Evolutionary conservation across 176 grass and related monocot genomes (phyloP).

Genomic region (Chloris gayana): DNA sequence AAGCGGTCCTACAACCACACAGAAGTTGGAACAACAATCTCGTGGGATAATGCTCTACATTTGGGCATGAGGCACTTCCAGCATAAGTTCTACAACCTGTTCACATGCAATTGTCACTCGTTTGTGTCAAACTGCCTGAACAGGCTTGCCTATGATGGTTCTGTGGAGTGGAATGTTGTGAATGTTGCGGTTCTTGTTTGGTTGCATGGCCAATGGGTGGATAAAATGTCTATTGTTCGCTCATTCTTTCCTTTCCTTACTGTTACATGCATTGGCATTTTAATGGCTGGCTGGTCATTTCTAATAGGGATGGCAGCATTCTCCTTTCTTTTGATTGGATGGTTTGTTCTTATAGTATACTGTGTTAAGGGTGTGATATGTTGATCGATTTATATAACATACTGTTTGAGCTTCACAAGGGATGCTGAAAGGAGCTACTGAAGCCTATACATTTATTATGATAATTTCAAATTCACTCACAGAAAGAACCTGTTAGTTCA

Average conservation of each 20-base stretch:
- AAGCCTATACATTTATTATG: conserved; percentile 2
- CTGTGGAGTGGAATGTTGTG: conserved; percentile 65
- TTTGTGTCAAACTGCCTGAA: conserved; percentile 85
- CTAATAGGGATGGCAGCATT: conserved; percentile 81
- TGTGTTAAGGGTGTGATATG: conserved; percentile 64
- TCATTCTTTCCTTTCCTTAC: conserved; percentile 66
- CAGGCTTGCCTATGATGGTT: conserved; percentile 58
- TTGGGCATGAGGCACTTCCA: conserved; percentile 68
- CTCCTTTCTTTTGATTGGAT: conserved; percentile 75
- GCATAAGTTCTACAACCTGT: conserved; percentile 92
- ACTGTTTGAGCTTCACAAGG: not conserved
- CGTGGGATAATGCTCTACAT: conserved; percentile 79
- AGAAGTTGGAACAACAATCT: conserved; percentile 66
- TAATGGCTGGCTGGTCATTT: conserved; percentile 84
- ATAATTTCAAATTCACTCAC: not conserved
- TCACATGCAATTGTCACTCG: conserved; percentile 85
- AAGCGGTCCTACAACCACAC: conserved; percentile 64
- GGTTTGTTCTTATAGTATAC: conserved; percentile 76
- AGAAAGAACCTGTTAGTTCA: not conserved
- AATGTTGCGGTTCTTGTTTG: conserved; percentile 69
- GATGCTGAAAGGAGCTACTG: not conserved
- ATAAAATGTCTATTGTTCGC: conserved; percentile 64
- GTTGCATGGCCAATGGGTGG: conserved; percentile 72
- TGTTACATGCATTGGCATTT: conserved; percentile 67
- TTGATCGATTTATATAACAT: conserved; percentile 39